These are phyloP conservation scores for Starmerella sirachaensis DNA, from an alignment of 805 yeast species.

Conservation along the genomic window DNA sequence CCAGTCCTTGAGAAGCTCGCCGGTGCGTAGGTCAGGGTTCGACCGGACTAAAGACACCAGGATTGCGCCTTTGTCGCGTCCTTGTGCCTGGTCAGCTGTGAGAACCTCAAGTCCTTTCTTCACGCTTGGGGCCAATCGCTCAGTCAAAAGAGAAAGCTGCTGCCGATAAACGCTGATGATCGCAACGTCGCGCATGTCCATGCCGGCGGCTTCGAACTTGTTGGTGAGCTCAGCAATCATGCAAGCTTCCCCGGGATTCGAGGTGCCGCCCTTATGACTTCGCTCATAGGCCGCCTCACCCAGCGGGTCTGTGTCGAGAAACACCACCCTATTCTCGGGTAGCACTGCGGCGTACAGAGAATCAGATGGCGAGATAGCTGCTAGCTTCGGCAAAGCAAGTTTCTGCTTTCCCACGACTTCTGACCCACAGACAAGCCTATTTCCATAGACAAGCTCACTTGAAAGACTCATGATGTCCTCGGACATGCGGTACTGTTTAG, in stretches of 20 bases:
- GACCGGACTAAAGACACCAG: conserved; percentile 83
- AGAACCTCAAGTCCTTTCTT: conserved; percentile 50
- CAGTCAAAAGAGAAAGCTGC: conserved; percentile 37
- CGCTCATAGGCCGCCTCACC: conserved; percentile 42
- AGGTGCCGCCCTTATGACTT: conserved; percentile 51
- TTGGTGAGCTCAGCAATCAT: conserved; percentile 52
- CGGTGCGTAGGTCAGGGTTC: conserved; percentile 51
- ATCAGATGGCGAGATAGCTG: conserved; percentile 1
- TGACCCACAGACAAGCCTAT: conserved; percentile 68
- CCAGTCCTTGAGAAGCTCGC: conserved; percentile 77
- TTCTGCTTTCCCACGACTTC: conserved; percentile 47
- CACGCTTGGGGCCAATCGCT: conserved; percentile 28
- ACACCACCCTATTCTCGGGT: conserved; percentile 49
- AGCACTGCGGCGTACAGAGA: conserved; percentile 29
- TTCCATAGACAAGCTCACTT: conserved; percentile 65
- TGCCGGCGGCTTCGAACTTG: conserved; percentile 29
- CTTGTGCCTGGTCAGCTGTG: conserved; percentile 94
- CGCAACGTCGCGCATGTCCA: conserved; percentile 46
- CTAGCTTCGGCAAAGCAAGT: conserved; percentile 38
- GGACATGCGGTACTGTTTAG: conserved; percentile 87
- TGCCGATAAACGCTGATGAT: conserved; percentile 82
- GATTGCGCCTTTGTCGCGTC: conserved; percentile 86
- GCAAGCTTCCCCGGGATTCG: conserved; percentile 61
- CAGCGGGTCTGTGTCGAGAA: conserved; percentile 64
- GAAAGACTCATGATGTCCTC: conserved; percentile 74